These are phyloP conservation scores for Alternaria panax DNA, from an alignment of 2,329 filamentous ascomycete species.

Conservation along the genomic window DNA sequence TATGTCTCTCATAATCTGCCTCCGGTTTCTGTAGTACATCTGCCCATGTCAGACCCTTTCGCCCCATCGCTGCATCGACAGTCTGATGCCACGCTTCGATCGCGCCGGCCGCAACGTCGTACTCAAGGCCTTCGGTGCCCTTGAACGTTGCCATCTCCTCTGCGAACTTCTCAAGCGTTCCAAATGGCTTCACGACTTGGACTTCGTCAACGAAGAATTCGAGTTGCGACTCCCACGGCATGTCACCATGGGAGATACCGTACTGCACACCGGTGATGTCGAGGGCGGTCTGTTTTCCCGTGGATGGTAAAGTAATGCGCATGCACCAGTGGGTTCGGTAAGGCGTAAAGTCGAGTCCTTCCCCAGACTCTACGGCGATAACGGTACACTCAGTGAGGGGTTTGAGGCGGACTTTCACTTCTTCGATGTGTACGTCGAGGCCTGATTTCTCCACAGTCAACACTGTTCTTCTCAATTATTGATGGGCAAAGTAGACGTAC, in stretches of 20 bases:
- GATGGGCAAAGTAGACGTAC: neutral
- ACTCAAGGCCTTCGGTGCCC: neutral
- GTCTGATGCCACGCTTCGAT: slow-evolving; percentile 8
- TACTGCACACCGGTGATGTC: slow-evolving; percentile 11
- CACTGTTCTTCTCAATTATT: neutral
- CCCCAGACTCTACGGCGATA: neutral
- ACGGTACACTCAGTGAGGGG: neutral
- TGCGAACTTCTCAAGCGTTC: slow-evolving; percentile 1
- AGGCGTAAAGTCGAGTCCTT: neutral
- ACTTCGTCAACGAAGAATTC: neutral
- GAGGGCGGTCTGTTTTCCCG: slow-evolving; percentile 7
- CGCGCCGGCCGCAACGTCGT: neutral
- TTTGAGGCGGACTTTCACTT: slow-evolving; percentile 7
- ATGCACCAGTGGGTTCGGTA: slow-evolving; percentile 8
- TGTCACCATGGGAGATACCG: neutral
- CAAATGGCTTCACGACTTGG: neutral
- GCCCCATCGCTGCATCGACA: slow-evolving; percentile 8
- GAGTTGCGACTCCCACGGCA: neutral
- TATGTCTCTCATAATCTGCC: slow-evolving; percentile 2
- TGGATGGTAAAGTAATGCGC: slow-evolving; percentile 5
- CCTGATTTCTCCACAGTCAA: neutral
- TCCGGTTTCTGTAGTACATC: slow-evolving; percentile 1
- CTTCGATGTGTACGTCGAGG: slow-evolving; percentile 10
- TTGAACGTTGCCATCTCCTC: slow-evolving; percentile 1
- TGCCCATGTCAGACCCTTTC: slow-evolving; percentile 3